Base-by-base conservation (phyloP, 148 eudicot species). In the Amaranthus cruentus region DNA sequence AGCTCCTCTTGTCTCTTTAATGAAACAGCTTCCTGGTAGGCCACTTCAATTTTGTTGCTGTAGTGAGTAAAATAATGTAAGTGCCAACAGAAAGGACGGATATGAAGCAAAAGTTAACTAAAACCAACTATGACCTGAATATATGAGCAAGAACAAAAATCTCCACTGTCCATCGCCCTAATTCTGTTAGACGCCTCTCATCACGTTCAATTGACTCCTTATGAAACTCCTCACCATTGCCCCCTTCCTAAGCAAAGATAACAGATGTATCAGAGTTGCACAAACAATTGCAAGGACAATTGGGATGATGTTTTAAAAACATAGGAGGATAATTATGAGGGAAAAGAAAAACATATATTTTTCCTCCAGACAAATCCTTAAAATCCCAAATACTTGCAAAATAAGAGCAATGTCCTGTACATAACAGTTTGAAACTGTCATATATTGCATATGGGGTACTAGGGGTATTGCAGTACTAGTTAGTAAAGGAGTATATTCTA, bases 1-100 rank as follows among this genome's bases (percentile, higher is more conserved):
- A 96, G 99, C 75, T 96, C 99, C 77, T 96, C 99, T 83, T 96
- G 99, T 89, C 96, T 88, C 89, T 85, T 90, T 80, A 96, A 82
- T 51, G 99, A 89, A 83, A 96, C 88, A 83, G 96, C 97, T 79
- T 96, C 99, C 71, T 92, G 96, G 83, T 92, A 96, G 15, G 99
- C 89, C 57, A 82, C 92, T 82, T 96, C 99, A 81, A 96, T 90
- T 80, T 90, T 96, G 83, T 93, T 92, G 87, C 88, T 82, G 79
- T 57, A 75, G 82, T 63, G 79, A 49, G 38, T 28, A 28, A 18
- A 72, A 79, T 12, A 62, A 15, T 50, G 61, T 28, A 6, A 69
- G 15, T 28, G 38, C 69, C 55, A 76, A 38, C 38, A 14, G 14
- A 47, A 51, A 73, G 42, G 3, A 57, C 47, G 65, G 0, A 28